Base-by-base conservation (phyloP, 2,329 filamentous ascomycete genomes). In the Neofusicoccum umdonicola region DNA sequence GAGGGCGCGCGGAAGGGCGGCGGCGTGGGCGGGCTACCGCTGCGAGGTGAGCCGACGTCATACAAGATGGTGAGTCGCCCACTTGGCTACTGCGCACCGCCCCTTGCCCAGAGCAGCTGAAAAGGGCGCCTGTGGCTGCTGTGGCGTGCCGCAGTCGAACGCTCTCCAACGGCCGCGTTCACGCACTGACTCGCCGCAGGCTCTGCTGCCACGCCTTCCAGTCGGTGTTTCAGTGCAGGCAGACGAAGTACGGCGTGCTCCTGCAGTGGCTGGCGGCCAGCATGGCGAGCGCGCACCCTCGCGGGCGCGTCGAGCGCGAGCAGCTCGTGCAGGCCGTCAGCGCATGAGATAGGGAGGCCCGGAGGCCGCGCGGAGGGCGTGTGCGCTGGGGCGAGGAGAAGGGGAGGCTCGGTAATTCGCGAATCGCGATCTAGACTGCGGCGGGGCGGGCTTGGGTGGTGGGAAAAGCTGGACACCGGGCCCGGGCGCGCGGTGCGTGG, bases 191-290 rank as follows among this genome's bases (percentile, higher is more conserved):
- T 50, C 39, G 37, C 51, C 67, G 69, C 67, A 90, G 88, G 81
- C 80, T 94, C 66, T 89, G 88, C 0, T 87, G 88, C 60, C 81
- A 82, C 34, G 92, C 92, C 4, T 96, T 96, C 71, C 75, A 81
- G 51, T 79, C 82, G 60, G 88, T 95, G 34, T 81, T 97, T 70
- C 74, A 77, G 54, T 84, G 82, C 69, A 92, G 90, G 74, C 93
- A 96, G 81, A 88, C 89, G 39, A 84, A 82, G 63, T 91, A 92
- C 76, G 72, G 72, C 4, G 77, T 78, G 35, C 83, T 93, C 13
- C 76, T 97, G 65, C 75, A 73, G 37, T 97, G 92, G 92, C 77
- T 97, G 66, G 81, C 71, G 27, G 56, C 39, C 17, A 47, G 35
- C 27, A 13, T 34, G 12, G 47, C 47, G 44, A 34, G 44, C 15